Base-by-base conservation (phyloP, 177 flowering plant genomes). In the Vitis hybrid region DNA sequence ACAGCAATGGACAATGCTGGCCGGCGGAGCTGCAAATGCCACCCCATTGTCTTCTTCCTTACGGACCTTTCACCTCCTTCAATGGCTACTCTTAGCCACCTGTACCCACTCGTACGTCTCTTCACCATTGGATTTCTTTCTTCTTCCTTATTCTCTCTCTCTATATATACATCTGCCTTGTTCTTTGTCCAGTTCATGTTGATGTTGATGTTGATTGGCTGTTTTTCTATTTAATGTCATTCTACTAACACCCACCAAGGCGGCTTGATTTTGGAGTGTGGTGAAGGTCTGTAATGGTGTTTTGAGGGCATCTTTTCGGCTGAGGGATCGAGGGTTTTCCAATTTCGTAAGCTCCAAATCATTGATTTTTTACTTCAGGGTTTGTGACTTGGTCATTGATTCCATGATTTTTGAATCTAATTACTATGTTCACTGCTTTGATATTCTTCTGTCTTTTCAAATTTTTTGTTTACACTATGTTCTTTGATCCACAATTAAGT, bases 21-120 rank as follows among this genome's bases (percentile, higher is more conserved):
- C 76, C 54, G 69, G 69, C 76, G 69, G 76, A 68, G 21, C 10
- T 49, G 52, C 60, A 58, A 24, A 74, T 32, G 72, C 69, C 50
- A 49, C 50, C 24, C 10, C 59, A 51, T 63, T 68, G 68, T 69
- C 76, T 15, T 68, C 64, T 68, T 68, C 46, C 60, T 21, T 1
- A 30, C 68, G 76, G 68, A 74, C 8, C 60, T 21, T 50, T 32
- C 68, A 8, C 4, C 4, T 19, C 19, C 60, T 9, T 54, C 18
- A 27, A 27, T 35, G 9, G 6, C 51, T 15, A 60, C 11, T 32
- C 12, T 2, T 3, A 12, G 13, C 32, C 18, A 13, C 56, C 2
- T 15, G 4, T 50, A n/a, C 30, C 12, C 12, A 7, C 4, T 6
- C 61, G 30, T 60, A 27, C 13, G 24, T 24, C 24, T 24, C 24